phyloP scores from a whole-genome alignment of 805 yeast species.

The Candida germanica region DNA sequence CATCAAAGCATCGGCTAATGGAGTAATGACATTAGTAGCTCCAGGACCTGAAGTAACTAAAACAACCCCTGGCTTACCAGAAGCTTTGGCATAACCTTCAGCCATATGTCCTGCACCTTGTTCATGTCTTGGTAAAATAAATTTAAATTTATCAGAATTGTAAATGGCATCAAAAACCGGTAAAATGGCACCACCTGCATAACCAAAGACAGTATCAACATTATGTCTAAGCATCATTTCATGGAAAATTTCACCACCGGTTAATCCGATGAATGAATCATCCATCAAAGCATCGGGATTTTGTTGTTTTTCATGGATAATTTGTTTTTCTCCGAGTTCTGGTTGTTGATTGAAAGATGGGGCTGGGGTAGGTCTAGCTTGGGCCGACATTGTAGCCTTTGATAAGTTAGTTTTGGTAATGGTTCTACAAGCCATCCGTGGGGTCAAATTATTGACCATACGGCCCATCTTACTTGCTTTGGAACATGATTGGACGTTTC shows the following conservation, averaged over 20 bases:
- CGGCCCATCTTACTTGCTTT: background rate
- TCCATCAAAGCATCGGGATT: slow-evolving; percentile 47
- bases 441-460: background rate
- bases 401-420: slow-evolving; percentile 13
- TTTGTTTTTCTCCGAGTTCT: slow-evolving; percentile 14
- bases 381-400: slow-evolving; percentile 25
- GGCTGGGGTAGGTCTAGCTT: slow-evolving; percentile 43
- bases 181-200: slow-evolving; percentile 98
- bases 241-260: slow-evolving; percentile 98
- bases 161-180: slow-evolving; percentile 97
- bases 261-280: slow-evolving; percentile 86
- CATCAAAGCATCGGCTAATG: slow-evolving; percentile 95
- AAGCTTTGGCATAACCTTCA: slow-evolving; percentile 95
- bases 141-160: slow-evolving; percentile 83
- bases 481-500: background rate
- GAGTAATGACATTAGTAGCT: slow-evolving; percentile 97
- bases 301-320: slow-evolving; percentile 3
- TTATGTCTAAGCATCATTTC: slow-evolving; percentile 97
- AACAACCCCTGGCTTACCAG: slow-evolving; percentile 96
- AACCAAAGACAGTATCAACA: slow-evolving; percentile 95
- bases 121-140: slow-evolving; percentile 93
- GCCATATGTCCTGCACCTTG: slow-evolving; percentile 99
- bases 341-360: slow-evolving; percentile 46
- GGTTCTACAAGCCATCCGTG: slow-evolving; percentile 6
- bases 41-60: slow-evolving; percentile 99